These are phyloP conservation scores for Chaetomiaceae sp. DNA, from an alignment of 2,329 filamentous ascomycete species.

Conservation along the genomic window DNA sequence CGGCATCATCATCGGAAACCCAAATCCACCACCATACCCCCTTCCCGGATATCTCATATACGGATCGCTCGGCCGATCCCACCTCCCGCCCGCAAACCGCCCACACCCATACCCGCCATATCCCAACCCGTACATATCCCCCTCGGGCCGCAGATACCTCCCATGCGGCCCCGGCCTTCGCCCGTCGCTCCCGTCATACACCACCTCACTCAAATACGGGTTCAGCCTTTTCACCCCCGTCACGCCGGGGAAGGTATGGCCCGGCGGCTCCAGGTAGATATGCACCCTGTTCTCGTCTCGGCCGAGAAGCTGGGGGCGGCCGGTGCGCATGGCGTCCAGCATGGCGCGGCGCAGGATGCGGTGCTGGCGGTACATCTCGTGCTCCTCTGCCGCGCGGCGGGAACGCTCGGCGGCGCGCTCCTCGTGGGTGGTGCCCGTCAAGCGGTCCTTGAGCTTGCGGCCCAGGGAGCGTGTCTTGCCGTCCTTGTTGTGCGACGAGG, in stretches of 20 bases:
- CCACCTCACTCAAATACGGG: slow-evolving; percentile 29
- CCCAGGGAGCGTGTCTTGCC: slow-evolving; percentile 37
- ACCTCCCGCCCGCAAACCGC: slow-evolving; percentile 34
- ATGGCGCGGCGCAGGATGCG: slow-evolving; percentile 47
- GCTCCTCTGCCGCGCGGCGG: slow-evolving; percentile 46
- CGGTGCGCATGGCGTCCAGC: slow-evolving; percentile 47
- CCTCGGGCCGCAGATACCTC: slow-evolving; percentile 36
- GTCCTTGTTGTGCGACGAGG: slow-evolving; percentile 15
- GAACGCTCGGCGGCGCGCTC: slow-evolving; percentile 46
- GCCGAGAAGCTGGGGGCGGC: slow-evolving; percentile 52
- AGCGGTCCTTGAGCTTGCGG: slow-evolving; percentile 55
- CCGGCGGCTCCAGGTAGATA: slow-evolving; percentile 56
- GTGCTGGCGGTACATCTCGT: slow-evolving; percentile 49
- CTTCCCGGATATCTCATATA: slow-evolving; percentile 42
- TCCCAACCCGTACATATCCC: slow-evolving; percentile 35
- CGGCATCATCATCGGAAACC: slow-evolving; percentile 43
- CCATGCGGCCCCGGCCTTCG: slow-evolving; percentile 42
- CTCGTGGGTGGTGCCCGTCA: slow-evolving; percentile 53
- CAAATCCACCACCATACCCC: slow-evolving; percentile 43
- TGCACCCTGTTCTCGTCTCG: slow-evolving; percentile 50
- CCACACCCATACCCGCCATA: slow-evolving; percentile 36
- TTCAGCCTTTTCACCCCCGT: slow-evolving; percentile 17
- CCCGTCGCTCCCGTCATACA: slow-evolving; percentile 29
- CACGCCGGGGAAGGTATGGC: slow-evolving; percentile 28
- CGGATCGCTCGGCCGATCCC: slow-evolving; percentile 43